Evolutionary conservation across 805 yeast species (phyloP), one percentile per base, ranked within the genome.

Genomic region (Kurtzmaniella cleridarum): DNA sequence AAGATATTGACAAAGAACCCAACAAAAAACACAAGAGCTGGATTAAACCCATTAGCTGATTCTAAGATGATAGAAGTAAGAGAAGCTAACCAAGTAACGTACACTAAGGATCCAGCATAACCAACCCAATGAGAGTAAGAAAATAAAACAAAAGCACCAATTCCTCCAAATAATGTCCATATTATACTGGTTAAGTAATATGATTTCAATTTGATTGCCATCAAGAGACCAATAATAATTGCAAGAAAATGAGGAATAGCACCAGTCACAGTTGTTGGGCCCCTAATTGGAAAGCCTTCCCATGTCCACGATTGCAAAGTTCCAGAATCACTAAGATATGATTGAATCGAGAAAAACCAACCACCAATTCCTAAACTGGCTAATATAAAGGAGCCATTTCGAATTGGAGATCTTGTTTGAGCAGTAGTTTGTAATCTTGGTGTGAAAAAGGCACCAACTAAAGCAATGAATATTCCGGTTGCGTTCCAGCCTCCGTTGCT

Each of bases 251-350:
- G 76, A 20, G 84, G 44, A 7, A 82, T 74, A 35, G 95, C 91
- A 48, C 87, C 88, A 24, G 95, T 88, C 33, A 89, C 78, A 10
- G 97, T 95, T 3, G 84, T 73, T 9, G 97, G 96, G 0, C 95
- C 95, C 3, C 66, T 64, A n/a, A 86, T 69, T 31, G 95, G 95
- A 57, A 74, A 91, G 1, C 98, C 98, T 44, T 81, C 84, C 98
- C 98, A 93, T n/a, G 80, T 78, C 97, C 97, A 93, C 34, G 81
- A 70, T n/a, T 87, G 84, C 32, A 91, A 71, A 8, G 93, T 84
- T 2, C 95, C 81, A 0, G 96, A 75, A 57, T 93, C 98, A 2
- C 87, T 75, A 34, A 89, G 59, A 68, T 81, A 76, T 11, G 95
- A 84, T 48, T 81, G 82, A 27, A 84, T 59, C 5, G 84, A 76